Percentiles rank a stretch among this genome's conserved stretches.
Conservation (phyloP, 441 rosid genomes). For the Erodium trifolium region DNA sequence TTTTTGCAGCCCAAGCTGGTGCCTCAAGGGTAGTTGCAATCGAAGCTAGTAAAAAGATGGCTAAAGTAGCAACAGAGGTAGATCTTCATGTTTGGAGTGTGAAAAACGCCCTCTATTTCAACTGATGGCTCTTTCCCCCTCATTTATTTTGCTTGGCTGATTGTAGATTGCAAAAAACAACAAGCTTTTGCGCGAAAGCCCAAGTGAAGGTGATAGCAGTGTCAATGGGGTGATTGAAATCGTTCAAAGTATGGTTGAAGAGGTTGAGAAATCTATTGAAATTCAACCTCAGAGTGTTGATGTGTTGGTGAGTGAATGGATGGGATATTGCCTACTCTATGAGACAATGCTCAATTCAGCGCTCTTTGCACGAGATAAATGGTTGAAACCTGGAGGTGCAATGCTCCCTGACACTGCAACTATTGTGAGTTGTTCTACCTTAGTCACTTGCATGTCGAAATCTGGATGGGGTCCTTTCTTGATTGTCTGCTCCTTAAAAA, state of each 20-base stretch:
- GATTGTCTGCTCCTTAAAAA: neutral
- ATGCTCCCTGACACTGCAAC: constrained; percentile 93
- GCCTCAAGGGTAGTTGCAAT: constrained; percentile 84
- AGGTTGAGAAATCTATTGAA: constrained; percentile 45
- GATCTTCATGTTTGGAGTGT: constrained; percentile 12
- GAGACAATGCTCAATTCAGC: constrained; percentile 93
- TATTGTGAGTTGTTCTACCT: constrained; percentile 41
- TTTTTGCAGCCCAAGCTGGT: constrained; percentile 85
- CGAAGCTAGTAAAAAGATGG: constrained; percentile 94
- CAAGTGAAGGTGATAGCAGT: constrained; percentile 20
- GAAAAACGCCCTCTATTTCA: constrained; percentile 12
- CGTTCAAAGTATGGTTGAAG: constrained; percentile 80
- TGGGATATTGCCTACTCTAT: constrained; percentile 90
- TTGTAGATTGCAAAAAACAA: constrained; percentile 75
- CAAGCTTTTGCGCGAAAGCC: constrained; percentile 36
- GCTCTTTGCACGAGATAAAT: constrained; percentile 81
- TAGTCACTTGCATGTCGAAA: constrained; percentile 7
- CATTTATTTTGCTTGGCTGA: constrained; percentile 8
- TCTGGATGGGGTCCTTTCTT: constrained; percentile 7
- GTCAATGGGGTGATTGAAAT: constrained; percentile 58
- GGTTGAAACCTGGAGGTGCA: constrained; percentile 98
- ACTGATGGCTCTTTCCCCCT: constrained; percentile 7
- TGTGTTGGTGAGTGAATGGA: constrained; percentile 88
- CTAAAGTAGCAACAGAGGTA: constrained; percentile 83
- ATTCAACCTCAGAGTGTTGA: constrained; percentile 80